Conservation (phyloP, 805 yeast species). For the Suhomyces faveliae region DNA sequence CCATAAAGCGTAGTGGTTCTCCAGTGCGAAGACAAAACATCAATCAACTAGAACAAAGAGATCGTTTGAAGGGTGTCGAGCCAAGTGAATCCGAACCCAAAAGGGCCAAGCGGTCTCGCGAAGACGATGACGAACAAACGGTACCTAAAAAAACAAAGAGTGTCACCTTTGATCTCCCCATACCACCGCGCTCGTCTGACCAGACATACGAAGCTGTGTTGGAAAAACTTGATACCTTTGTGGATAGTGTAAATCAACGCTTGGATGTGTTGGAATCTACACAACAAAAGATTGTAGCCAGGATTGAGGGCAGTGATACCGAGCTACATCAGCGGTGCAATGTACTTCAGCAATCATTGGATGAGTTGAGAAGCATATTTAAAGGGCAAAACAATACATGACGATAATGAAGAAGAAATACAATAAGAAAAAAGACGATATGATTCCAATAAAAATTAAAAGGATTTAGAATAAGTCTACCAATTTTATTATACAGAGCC, state of each 20-base stretch:
- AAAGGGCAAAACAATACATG: not conserved
- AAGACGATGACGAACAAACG: not conserved
- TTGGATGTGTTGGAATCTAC: conserved; percentile 1
- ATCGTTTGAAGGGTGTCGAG: not conserved
- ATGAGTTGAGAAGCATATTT: not conserved
- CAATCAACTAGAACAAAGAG: conserved; percentile 6
- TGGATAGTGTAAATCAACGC: conserved; percentile 2
- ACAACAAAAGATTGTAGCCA: not conserved
- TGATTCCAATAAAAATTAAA: too few relatives aligned
- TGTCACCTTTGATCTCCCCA: not conserved
- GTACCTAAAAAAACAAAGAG: not conserved
- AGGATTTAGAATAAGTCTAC: too few relatives aligned
- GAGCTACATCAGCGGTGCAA: not conserved
- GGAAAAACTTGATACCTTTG: not conserved
- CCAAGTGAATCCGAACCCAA: not conserved
- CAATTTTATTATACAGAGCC: too few relatives aligned
- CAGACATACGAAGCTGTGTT: not conserved
- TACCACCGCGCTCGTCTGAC: not conserved
- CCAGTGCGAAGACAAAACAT: conserved; percentile 9
- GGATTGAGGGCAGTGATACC: not conserved
- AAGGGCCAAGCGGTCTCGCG: not conserved
- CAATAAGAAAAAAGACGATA: too few relatives aligned
- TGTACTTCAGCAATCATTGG: conserved; percentile 1
- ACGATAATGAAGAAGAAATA: not conserved
- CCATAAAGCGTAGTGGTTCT: conserved; percentile 10